Percentiles rank a stretch among this genome's conserved stretches.
These are phyloP conservation scores for Colletotrichum eremochloae DNA, from an alignment of 2,329 filamentous ascomycete species.

Conservation along the genomic window DNA sequence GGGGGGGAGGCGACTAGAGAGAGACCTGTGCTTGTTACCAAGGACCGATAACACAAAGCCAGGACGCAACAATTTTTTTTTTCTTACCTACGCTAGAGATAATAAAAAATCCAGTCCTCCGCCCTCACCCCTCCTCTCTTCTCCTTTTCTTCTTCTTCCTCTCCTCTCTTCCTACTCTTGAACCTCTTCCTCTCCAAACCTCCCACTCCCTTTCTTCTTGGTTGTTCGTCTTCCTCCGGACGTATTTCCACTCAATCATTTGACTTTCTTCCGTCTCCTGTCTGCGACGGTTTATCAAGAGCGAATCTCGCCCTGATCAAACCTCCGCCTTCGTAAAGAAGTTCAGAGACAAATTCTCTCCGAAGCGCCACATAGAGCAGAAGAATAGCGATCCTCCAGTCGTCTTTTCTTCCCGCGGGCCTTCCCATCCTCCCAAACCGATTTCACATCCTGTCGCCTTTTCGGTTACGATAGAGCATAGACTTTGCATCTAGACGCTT, in stretches of 20 bases:
- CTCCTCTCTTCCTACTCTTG: conserved; percentile 44
- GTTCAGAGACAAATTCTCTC: conserved; percentile 14
- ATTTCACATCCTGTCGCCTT: conserved; percentile 29
- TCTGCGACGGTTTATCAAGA: conserved; percentile 43
- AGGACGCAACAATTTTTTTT: conserved; percentile 17
- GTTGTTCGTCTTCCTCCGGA: conserved; percentile 56
- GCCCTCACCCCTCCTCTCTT: conserved; percentile 40
- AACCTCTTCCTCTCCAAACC: conserved; percentile 51
- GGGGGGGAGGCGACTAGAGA: conserved; percentile 1
- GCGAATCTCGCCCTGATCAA: conserved; percentile 34
- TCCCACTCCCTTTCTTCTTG: conserved; percentile 53
- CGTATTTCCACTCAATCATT: conserved; percentile 56
- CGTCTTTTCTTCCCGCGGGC: conserved; percentile 54
- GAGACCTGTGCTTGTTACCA: neutral
- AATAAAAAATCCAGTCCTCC: conserved; percentile 52
- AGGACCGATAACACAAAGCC: conserved; percentile 38
- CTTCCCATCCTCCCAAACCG: conserved; percentile 36
- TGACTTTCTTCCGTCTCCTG: conserved; percentile 44
- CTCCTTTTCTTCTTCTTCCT: conserved; percentile 17
- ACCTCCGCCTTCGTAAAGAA: conserved; percentile 39
- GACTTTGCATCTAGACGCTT: conserved; percentile 43
- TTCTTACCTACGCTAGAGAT: conserved; percentile 42
- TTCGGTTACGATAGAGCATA: conserved; percentile 44
- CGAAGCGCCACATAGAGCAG: conserved; percentile 47
- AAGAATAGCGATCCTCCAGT: conserved; percentile 55